Evolutionary conservation across 345 rosid species (phyloP), one percentile per base, ranked within the genome.

Genomic region (Laguncularia racemosa): DNA sequence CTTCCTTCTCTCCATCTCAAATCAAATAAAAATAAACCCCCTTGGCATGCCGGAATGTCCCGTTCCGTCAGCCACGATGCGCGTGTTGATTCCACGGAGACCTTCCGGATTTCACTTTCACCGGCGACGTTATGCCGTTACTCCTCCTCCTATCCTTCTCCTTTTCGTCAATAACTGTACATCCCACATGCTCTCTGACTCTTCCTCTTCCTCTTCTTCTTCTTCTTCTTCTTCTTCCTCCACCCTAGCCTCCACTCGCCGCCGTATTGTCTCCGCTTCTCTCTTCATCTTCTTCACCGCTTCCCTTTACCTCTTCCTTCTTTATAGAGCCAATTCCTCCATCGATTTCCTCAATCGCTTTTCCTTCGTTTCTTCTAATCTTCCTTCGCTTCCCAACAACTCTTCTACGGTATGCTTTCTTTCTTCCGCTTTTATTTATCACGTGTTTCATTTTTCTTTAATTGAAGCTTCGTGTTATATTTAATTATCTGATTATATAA

Each of bases 251-350:
- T 33, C 40, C 40, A 4, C 10, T 33, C 63, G 55, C 58, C 55
- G 20, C 66, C 52, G 53, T 40, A 43, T 17, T 38, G 14, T 40
- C 59, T 14, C 47, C 48, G 19, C 28, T 62, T 44, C 45, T 53
- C n/a, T 57, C 53, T 40, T 55, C 52, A 17, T 63, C 64, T 45
- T 69, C 52, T 19, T 54, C 64, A n/a, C 59, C 59, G 28, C 40
- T 44, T 48, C 53, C 13, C 46, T 63, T 43, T 63, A 65, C 60
- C 23, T 55, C 52, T 16, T 63, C 47, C 14, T 69, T 51, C 60
- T 69, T 16, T 45, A 57, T 56, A 19, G 54, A 10, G 54, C 47
- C 48, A 48, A 17, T 33, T 33, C 40, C 1, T 33, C 20, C 51
- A 21, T 47, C 52, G 43, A 52, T 12, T 6, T 23, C 48, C 53